A percentile compares a stretch with the other conserved stretches of the same genome.
These are phyloP conservation scores for Salix caprea DNA, from an alignment of 345 rosid genomes.

Conservation along the genomic window DNA sequence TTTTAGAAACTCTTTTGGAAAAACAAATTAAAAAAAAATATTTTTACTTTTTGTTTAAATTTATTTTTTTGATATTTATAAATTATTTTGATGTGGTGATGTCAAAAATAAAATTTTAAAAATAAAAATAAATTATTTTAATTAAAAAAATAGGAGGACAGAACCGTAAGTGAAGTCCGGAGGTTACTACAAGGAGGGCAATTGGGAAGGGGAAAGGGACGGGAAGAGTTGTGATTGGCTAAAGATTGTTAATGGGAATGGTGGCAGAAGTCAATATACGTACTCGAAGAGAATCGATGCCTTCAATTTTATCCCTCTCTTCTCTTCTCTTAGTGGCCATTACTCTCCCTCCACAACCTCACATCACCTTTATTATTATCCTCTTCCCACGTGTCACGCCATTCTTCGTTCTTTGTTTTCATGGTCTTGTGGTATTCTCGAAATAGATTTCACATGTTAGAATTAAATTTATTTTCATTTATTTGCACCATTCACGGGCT, in stretches of 20 bases:
- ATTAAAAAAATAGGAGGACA: too few species aligned
- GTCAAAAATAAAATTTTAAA: too few species aligned
- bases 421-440: not conserved
- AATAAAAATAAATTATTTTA: too few species aligned
- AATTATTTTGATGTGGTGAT: too few species aligned
- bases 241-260: not conserved
- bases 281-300: not conserved
- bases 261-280: conserved; percentile 11
- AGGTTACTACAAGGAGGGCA: conserved; percentile 5
- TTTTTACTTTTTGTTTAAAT: too few species aligned
- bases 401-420: too few species aligned
- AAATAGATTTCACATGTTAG: not conserved
- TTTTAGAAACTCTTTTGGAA: too few species aligned
- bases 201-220: conserved; percentile 8
- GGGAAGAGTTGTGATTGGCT: not conserved
- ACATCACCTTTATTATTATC: not conserved
- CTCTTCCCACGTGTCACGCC: not conserved
- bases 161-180: not conserved
- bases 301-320: not conserved
- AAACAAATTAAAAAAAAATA: too few species aligned
- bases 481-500: too few species aligned
- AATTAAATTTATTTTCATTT: too few species aligned
- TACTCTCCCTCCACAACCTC: not conserved
- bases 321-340: not conserved
- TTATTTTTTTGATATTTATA: too few species aligned